Evolutionary conservation across 2,329 filamentous ascomycete genomes (phyloP).

Genomic region (Fusarium pininemorale): DNA sequence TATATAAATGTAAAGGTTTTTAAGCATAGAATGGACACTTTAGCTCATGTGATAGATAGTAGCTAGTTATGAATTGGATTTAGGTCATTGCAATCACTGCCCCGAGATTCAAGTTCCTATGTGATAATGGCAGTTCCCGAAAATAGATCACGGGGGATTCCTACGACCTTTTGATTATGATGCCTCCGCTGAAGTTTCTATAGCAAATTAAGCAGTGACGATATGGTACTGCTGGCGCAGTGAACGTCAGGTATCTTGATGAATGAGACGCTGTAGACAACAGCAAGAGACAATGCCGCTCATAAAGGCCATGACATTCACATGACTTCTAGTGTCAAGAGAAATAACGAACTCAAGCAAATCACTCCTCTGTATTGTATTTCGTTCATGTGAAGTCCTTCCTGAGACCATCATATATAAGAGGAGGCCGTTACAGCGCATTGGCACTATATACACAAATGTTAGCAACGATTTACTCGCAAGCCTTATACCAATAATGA

Average conservation of each 20-base stretch:
- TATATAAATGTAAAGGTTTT: neutral
- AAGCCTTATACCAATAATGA: neutral
- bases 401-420: neutral
- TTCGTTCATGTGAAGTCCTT: neutral
- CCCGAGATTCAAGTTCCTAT: neutral
- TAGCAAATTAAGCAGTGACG: neutral
- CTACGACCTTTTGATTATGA: neutral
- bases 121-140: neutral
- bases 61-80: neutral
- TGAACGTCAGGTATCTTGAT: neutral
- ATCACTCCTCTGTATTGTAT: neutral
- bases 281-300: neutral
- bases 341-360: neutral
- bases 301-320: neutral
- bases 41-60: neutral
- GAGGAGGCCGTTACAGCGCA: no score
- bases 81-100: neutral
- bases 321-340: neutral
- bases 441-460: neutral
- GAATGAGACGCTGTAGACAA: neutral
- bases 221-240: neutral
- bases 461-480: no score
- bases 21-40: slow-evolving; percentile 2
- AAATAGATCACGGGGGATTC: fast-evolving
- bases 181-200: no score